Conservation (phyloP, 2,329 filamentous ascomycete genomes). For the Zymoseptoria brevis region DNA sequence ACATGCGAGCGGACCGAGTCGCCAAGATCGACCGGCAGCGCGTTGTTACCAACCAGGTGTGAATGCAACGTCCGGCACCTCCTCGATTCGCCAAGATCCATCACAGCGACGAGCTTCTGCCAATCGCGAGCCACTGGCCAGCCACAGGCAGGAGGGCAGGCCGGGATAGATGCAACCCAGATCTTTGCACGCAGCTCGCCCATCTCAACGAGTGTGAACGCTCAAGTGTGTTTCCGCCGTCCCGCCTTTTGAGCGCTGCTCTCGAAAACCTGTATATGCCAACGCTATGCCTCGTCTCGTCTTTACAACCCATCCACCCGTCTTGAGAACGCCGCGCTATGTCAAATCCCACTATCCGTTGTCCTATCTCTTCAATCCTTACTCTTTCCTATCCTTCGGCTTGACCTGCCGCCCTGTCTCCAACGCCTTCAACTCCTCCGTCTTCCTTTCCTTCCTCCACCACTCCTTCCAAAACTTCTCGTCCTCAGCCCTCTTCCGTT, state of each 20-base stretch:
- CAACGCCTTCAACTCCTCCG: conserved; percentile 6
- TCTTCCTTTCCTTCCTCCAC: conserved; percentile 37
- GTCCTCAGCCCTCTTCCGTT: conserved; percentile 35
- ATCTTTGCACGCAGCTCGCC: too few species aligned
- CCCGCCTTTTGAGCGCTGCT: background rate
- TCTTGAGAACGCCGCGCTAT: background rate
- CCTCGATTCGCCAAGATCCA: too few species aligned
- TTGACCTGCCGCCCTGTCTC: background rate
- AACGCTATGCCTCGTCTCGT: background rate
- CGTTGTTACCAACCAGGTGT: too few species aligned
- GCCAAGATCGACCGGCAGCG: too few species aligned
- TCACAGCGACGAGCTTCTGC: too few species aligned
- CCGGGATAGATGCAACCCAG: too few species aligned
- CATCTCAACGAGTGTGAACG: too few species aligned
- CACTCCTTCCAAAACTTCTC: conserved; percentile 44
- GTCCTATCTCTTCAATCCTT: background rate
- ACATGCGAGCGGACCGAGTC: too few species aligned
- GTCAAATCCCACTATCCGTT: background rate
- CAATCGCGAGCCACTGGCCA: too few species aligned
- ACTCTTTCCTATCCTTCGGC: background rate
- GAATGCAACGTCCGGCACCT: too few species aligned
- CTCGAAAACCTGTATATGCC: background rate
- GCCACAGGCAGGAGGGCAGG: too few species aligned
- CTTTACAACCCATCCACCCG: background rate
- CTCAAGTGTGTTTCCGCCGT: too few species aligned